Base-by-base conservation (phyloP, 2,329 filamentous ascomycete genomes). In the Myriosclerotinia scirpicola region DNA sequence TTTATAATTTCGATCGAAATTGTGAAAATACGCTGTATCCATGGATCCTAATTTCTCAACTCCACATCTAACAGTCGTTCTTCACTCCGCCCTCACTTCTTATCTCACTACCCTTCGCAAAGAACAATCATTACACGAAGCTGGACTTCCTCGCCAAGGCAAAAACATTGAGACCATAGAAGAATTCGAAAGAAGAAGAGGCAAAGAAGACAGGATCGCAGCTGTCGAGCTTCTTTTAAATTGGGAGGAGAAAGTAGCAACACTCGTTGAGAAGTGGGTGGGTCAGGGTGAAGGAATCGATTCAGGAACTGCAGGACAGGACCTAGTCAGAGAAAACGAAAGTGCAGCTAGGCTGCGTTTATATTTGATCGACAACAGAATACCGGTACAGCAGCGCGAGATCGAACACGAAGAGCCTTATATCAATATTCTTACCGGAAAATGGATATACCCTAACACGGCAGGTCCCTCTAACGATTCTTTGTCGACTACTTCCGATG, bases 101-200 rank as follows among this genome's bases (percentile, higher is more conserved):
- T 65, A 38, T 22, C 26, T 42, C 38, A 38, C 48, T 44, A 38
- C 26, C 17, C 20, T 61, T 42, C 38, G 20, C 46, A 7, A 53
- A 65, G 12, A 9, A n/a, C 36, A 62, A 30, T 44, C 64, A 26
- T 65, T 55, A 50, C 30, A 61, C 26, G 64, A 65, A 36, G 64
- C 64, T 61, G 64, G 64, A 22, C 38, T 65, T 65, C 64, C 46
- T 52, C 55, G 48, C 36, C 64, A 65, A 65, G 48, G 38, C 44
- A 65, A 54, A 46, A 40, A 22, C 9, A 54, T 54, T n/a, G 48
- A 38, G 26, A 38, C 17, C 17, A 20, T 34, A 36, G 26, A 53
- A 9, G 20, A 36, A 34, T 60, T 53, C 34, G 22, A 44, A 34
- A 42, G 17, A 22, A 53, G 11, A 42, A 20, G 34, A 58, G 22